Evolutionary conservation across 257 asterid species (phyloP).

Genomic region (Solanum sejunctum): DNA sequence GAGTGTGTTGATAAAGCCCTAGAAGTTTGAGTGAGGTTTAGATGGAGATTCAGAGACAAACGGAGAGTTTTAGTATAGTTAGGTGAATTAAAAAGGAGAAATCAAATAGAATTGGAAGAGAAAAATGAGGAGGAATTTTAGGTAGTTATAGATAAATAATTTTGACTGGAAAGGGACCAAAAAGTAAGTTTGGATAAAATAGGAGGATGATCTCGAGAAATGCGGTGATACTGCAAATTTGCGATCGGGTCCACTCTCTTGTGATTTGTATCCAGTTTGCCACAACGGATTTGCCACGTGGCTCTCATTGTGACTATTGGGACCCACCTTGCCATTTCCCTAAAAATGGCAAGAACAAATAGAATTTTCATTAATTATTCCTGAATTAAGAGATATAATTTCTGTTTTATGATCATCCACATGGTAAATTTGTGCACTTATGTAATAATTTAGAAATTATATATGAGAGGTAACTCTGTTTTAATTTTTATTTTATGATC

Average conservation of each 20-base stretch:
- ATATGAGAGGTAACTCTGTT: too few relatives aligned
- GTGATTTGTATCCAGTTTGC: neutral
- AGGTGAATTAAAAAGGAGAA: neutral
- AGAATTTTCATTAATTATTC: too few relatives aligned
- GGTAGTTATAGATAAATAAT: neutral
- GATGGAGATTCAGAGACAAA: conserved; percentile 7
- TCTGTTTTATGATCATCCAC: too few relatives aligned
- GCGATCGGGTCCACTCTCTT: neutral
- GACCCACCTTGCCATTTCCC: neutral
- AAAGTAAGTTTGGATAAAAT: neutral
- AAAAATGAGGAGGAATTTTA: neutral
- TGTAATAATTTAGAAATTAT: too few relatives aligned
- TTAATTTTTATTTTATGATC: too few relatives aligned
- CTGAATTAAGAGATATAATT: too few relatives aligned
- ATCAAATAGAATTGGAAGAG: neutral
- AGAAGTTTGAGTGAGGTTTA: neutral
- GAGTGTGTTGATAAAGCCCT: neutral
- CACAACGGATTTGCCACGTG: conserved; percentile 6
- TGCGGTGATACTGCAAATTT: neutral
- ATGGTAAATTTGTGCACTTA: too few relatives aligned
- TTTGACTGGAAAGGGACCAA: neutral
- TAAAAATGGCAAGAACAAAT: neutral
- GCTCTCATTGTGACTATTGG: neutral
- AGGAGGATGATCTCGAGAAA: neutral
- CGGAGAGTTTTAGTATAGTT: neutral